Percentiles rank a stretch among this genome's conserved stretches.
Conservation (phyloP, 2,329 filamentous ascomycete genomes). For the Monosporascus sp. region DNA sequence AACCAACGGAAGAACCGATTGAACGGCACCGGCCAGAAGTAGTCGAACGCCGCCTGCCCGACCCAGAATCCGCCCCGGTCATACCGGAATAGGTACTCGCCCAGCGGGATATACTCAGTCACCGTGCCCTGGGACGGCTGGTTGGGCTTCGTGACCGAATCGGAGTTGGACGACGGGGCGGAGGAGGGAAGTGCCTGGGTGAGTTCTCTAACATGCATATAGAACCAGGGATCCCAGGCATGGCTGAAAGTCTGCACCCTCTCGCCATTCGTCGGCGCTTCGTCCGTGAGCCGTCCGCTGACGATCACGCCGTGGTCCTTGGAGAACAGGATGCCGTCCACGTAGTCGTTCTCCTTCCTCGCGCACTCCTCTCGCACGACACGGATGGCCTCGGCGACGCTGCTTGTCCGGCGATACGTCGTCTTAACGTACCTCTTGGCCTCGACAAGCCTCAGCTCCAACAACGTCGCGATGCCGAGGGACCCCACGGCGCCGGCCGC, state of each 20-base stretch:
- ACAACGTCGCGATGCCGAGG: conserved; percentile 60
- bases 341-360: conserved; percentile 54
- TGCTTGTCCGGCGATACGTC: conserved; percentile 52
- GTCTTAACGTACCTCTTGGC: conserved; percentile 58
- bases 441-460: conserved; percentile 59
- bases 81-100: conserved; percentile 73
- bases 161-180: conserved; percentile 10
- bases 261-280: conserved; percentile 30
- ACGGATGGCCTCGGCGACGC: conserved; percentile 41
- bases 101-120: conserved; percentile 58
- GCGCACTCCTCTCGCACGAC: conserved; percentile 43
- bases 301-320: conserved; percentile 60
- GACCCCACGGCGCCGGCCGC: conserved; percentile 65
- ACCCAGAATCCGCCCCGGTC: conserved; percentile 74
- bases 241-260: conserved; percentile 36
- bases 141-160: neutral
- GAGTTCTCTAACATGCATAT: conserved; percentile 58
- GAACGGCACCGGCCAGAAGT: conserved; percentile 62
- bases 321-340: conserved; percentile 67
- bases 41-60: conserved; percentile 58
- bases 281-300: conserved; percentile 56
- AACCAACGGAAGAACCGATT: conserved; percentile 60
- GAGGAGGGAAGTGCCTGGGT: conserved; percentile 26
- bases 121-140: conserved; percentile 10
- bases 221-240: conserved; percentile 69